Conservation (phyloP, 1,139 yeast species). For the Candida labiduridarum region DNA sequence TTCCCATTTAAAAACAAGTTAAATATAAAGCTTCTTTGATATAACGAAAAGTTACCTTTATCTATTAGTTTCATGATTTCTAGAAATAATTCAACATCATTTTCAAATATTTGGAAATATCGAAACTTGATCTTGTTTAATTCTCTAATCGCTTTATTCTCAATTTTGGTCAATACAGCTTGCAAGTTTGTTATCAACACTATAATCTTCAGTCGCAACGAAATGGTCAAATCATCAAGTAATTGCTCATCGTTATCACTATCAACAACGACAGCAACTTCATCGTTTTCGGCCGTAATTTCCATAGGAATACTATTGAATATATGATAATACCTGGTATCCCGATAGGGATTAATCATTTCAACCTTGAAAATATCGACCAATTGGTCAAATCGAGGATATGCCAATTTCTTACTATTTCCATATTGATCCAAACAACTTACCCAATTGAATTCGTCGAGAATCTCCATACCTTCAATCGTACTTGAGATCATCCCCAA, state of each 20-base stretch:
- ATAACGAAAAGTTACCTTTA: slow-evolving; percentile 64
- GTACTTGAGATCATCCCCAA: slow-evolving; percentile 77
- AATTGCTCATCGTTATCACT: slow-evolving; percentile 10
- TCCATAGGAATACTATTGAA: slow-evolving; percentile 22
- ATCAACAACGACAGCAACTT: slow-evolving; percentile 4
- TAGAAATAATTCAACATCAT: slow-evolving; percentile 54
- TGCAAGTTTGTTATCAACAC: slow-evolving; percentile 59
- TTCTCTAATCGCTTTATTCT: slow-evolving; percentile 66
- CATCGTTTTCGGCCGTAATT: slow-evolving; percentile 3
- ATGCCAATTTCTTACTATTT: slow-evolving; percentile 57
- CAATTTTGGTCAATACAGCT: slow-evolving; percentile 65
- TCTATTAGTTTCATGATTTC: slow-evolving; percentile 67
- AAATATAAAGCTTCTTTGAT: slow-evolving; percentile 66
- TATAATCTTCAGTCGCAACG: slow-evolving; percentile 32
- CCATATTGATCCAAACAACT: slow-evolving; percentile 57
- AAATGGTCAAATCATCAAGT: slow-evolving; percentile 5
- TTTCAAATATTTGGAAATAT: slow-evolving; percentile 57
- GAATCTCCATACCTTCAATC: slow-evolving; percentile 78
- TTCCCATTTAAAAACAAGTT: slow-evolving; percentile 60
- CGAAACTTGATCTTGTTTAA: slow-evolving; percentile 57
- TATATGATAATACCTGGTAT: slow-evolving; percentile 31
- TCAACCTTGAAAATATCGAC: slow-evolving; percentile 27
- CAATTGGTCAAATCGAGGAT: slow-evolving; percentile 38
- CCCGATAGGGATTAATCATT: slow-evolving; percentile 34
- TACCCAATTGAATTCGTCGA: slow-evolving; percentile 81